Conservation (phyloP, 108 stramenopile genomes). For the Cyclostephanos tholiformis region DNA sequence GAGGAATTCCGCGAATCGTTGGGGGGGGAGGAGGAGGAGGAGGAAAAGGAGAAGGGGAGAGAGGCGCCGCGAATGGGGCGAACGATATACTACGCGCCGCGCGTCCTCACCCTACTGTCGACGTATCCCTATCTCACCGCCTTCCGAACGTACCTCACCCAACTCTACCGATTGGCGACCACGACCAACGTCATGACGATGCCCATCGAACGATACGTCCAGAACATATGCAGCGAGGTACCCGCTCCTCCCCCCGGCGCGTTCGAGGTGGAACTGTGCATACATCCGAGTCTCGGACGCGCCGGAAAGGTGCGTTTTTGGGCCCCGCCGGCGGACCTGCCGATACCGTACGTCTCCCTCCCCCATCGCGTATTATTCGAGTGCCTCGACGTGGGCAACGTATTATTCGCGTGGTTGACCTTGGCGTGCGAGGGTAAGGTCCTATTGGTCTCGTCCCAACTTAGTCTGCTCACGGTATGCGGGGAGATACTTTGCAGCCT, state of each 20-base stretch:
- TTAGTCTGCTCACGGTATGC: conserved; percentile 86
- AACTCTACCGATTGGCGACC: conserved; percentile 93
- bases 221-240: conserved; percentile 94
- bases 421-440: conserved; percentile 90
- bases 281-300: conserved; percentile 52
- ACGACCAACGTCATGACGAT: conserved; percentile 83
- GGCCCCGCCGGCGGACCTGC: conserved; percentile 93
- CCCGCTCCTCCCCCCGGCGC: conserved; percentile 96
- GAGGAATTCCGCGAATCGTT: conserved; percentile 61
- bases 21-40: conserved; percentile 18
- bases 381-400: conserved; percentile 86
- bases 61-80: conserved; percentile 21
- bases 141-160: conserved; percentile 89
- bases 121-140: conserved; percentile 94
- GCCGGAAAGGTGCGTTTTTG: conserved; percentile 81
- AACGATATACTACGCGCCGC: conserved; percentile 74
- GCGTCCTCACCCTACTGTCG: conserved; percentile 90
- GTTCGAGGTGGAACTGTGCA: conserved; percentile 82
- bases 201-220: conserved; percentile 96
- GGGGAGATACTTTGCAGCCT: conserved; percentile 92
- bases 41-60: conserved; percentile 29
- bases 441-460: conserved; percentile 82
- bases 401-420: conserved; percentile 77
- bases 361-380: conserved; percentile 90
- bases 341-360: conserved; percentile 93